Evolutionary conservation across 305 asterid genomes (phyloP).

Genomic region (Plantago rigida): DNA sequence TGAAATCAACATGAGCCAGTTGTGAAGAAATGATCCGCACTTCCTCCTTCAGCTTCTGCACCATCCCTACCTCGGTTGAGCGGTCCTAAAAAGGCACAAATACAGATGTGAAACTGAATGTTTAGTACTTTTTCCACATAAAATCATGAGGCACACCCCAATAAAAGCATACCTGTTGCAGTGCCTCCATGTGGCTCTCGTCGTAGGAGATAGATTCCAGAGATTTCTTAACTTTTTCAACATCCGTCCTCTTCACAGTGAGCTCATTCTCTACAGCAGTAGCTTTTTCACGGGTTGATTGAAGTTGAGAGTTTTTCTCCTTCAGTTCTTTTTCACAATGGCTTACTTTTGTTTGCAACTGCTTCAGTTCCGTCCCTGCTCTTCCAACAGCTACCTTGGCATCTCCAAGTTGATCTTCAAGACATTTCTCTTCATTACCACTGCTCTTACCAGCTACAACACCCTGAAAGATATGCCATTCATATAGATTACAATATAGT

Average conservation of each 20-base stretch:
- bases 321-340: constrained; percentile 76
- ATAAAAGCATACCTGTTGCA: constrained; percentile 54
- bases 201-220: constrained; percentile 63
- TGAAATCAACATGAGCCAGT: constrained; percentile 64
- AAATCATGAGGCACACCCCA: constrained; percentile 19
- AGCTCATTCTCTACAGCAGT: constrained; percentile 62
- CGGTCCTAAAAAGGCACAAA: constrained; percentile 51
- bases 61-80: constrained; percentile 50
- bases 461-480: constrained; percentile 44
- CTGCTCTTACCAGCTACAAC: constrained; percentile 87
- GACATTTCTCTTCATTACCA: constrained; percentile 93
- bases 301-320: constrained; percentile 53
- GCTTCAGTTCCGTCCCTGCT: constrained; percentile 87
- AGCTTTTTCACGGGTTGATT: constrained; percentile 68
- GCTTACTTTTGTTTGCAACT: constrained; percentile 67
- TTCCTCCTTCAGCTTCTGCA: constrained; percentile 72
- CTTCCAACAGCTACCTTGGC: constrained; percentile 83
- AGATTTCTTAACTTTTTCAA: constrained; percentile 52
- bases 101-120: constrained; percentile 23
- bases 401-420: constrained; percentile 89
- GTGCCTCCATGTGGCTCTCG: constrained; percentile 69
- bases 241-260: constrained; percentile 46
- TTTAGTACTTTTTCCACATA: constrained; percentile 15
- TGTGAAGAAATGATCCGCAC: constrained; percentile 63
- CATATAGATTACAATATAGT: constrained; percentile 18